Percentiles rank a stretch among this genome's conserved stretches.
phyloP scores from a whole-genome alignment of 2,329 filamentous ascomycete species.

The Alternaria hordeiaustralica region DNA sequence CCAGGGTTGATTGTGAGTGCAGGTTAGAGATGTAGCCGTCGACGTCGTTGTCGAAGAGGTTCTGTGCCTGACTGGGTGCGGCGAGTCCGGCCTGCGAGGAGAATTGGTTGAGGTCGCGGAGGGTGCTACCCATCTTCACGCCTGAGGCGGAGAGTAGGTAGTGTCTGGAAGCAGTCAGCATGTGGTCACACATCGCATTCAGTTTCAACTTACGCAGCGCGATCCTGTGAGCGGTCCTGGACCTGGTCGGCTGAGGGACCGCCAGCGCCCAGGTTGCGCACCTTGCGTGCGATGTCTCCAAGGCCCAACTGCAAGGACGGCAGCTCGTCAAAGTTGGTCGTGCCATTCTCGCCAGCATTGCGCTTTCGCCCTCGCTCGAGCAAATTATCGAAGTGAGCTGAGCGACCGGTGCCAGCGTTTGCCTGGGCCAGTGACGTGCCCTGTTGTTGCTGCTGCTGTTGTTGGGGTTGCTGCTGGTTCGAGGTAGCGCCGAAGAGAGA shows the following conservation, averaged over 20 bases:
- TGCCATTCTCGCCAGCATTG: constrained; percentile 68
- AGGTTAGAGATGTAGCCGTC: constrained; percentile 82
- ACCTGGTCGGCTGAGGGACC: constrained; percentile 63
- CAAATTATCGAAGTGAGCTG: constrained; percentile 69
- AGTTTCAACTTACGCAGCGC: constrained; percentile 60
- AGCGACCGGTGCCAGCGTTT: constrained; percentile 49
- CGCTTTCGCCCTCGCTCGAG: constrained; percentile 71
- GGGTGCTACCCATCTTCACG: constrained; percentile 82
- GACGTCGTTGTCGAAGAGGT: constrained; percentile 61
- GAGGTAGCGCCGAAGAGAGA: constrained; percentile 35
- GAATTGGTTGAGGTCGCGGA: constrained; percentile 85
- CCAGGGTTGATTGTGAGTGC: constrained; percentile 87
- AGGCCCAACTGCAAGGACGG: constrained; percentile 90
- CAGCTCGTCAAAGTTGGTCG: constrained; percentile 71
- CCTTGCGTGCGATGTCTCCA: constrained; percentile 80
- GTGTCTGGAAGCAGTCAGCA: constrained; percentile 64
- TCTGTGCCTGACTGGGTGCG: constrained; percentile 44
- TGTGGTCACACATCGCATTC: neutral
- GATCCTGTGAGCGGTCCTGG: constrained; percentile 49
- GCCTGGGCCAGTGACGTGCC: constrained; percentile 44
- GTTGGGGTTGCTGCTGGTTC: constrained; percentile 34
- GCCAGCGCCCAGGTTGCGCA: constrained; percentile 78
- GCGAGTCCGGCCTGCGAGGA: constrained; percentile 72
- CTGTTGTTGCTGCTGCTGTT: constrained; percentile 32
- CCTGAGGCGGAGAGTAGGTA: constrained; percentile 93